phyloP scores from a whole-genome alignment of 2,329 filamentous ascomycete species.

The Akanthomyces dipterigenus region DNA sequence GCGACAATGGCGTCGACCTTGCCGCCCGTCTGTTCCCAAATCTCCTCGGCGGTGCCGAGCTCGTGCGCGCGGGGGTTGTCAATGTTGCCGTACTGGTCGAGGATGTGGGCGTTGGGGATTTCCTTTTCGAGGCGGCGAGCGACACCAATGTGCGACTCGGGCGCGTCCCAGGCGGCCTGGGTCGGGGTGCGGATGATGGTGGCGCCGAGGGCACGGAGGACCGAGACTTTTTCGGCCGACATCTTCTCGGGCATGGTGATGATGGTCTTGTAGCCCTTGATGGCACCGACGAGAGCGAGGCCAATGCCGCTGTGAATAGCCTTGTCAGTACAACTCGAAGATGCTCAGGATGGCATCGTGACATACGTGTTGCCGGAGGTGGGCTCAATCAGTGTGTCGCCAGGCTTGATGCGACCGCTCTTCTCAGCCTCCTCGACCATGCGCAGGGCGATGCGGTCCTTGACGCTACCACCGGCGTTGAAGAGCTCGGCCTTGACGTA shows the following conservation, averaged over 20 bases:
- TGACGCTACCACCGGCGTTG: conserved; percentile 89
- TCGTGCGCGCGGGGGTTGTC: conserved; percentile 95
- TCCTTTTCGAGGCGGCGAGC: conserved; percentile 86
- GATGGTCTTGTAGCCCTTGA: conserved; percentile 98
- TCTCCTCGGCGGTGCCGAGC: conserved; percentile 88
- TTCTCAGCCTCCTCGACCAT: conserved; percentile 97
- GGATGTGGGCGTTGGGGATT: conserved; percentile 91
- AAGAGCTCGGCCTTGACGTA: conserved; percentile 91
- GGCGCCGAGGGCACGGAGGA: conserved; percentile 85
- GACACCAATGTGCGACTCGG: conserved; percentile 95
- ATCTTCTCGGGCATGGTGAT: conserved; percentile 99
- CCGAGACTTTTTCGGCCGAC: conserved; percentile 96
- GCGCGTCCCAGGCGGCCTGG: conserved; percentile 87
- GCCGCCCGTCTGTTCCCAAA: conserved; percentile 85
- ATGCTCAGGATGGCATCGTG: background rate
- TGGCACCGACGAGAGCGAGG: conserved; percentile 83
- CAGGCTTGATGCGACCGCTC: conserved; percentile 88
- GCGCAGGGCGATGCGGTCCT: conserved; percentile 89
- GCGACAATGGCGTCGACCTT: conserved; percentile 79
- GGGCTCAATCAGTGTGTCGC: conserved; percentile 94
- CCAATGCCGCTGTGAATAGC: conserved; percentile 63
- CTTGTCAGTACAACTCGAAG: conserved; percentile 18
- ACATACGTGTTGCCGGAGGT: conserved; percentile 86
- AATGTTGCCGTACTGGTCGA: conserved; percentile 89
- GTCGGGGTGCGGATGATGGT: conserved; percentile 98